Conservation (phyloP, 352 stramenopile species). For the Phytophthora lateralis region DNA sequence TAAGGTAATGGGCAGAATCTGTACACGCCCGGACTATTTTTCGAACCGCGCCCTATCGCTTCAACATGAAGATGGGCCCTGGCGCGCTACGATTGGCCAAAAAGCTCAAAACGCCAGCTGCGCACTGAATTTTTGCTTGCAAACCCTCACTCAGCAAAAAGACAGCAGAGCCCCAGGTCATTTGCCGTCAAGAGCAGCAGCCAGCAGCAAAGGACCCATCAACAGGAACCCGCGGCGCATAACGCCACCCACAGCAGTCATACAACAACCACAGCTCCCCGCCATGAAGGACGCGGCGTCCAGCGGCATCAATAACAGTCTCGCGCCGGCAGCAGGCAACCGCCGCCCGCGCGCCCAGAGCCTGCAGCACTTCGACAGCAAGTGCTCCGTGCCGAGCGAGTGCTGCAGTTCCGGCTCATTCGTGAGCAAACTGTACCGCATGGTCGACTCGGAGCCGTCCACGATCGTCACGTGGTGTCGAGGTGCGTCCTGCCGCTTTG, state of each 20-base stretch:
- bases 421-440: slow-evolving; percentile 86
- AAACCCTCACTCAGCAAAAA: slow-evolving; percentile 72
- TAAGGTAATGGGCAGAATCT: too few species aligned
- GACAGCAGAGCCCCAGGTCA: slow-evolving; percentile 36
- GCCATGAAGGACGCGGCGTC: slow-evolving; percentile 36
- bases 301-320: slow-evolving; percentile 4
- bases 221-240: slow-evolving; percentile 4
- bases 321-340: slow-evolving; percentile 11
- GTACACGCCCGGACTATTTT: slow-evolving; percentile 6
- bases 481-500: slow-evolving; percentile 24
- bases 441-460: slow-evolving; percentile 83
- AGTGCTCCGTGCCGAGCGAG: slow-evolving; percentile 40
- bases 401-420: slow-evolving; percentile 79
- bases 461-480: slow-evolving; percentile 86
- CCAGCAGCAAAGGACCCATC: background rate
- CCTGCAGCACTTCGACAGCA: slow-evolving; percentile 51
- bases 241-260: slow-evolving; percentile 17
- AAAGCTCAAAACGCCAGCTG: slow-evolving; percentile 26
- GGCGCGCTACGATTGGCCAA: slow-evolving; percentile 14
- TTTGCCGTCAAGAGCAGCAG: slow-evolving; percentile 15
- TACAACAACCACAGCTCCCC: slow-evolving; percentile 6
- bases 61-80: slow-evolving; percentile 35
- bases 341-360: slow-evolving; percentile 56
- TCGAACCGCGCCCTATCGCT: slow-evolving; percentile 23
- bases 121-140: slow-evolving; percentile 39